Evolutionary conservation across 176 grass and related monocot species (phyloP).

Genomic region (Ensete ventricosum): DNA sequence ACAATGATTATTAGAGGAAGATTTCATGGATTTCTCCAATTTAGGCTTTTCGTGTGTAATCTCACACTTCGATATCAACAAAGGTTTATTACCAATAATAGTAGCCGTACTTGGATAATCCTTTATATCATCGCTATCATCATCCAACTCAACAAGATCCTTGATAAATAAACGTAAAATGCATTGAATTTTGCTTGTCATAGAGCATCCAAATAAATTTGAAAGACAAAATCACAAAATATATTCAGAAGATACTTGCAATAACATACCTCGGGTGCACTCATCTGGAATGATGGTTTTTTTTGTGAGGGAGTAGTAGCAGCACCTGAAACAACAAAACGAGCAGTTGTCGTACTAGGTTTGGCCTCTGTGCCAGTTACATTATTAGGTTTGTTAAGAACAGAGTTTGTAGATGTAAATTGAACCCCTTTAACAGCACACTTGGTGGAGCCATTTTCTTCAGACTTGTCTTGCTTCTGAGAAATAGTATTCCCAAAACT

Average conservation of each 20-base stretch:
- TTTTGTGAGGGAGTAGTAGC: slow-evolving; percentile 6
- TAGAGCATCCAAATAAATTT: background rate
- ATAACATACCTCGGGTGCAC: slow-evolving; percentile 23
- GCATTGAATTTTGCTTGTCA: background rate
- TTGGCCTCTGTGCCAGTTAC: slow-evolving; percentile 8
- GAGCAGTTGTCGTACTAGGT: background rate
- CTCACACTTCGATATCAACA: slow-evolving; percentile 5
- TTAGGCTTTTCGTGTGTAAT: slow-evolving; percentile 8
- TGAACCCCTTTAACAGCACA: slow-evolving; percentile 17
- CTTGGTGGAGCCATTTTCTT: slow-evolving; percentile 16
- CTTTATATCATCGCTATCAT: slow-evolving; percentile 9
- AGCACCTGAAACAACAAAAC: slow-evolving; percentile 15
- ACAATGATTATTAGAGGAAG: slow-evolving; percentile 8
- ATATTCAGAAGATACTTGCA: background rate
- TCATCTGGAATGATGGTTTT: slow-evolving; percentile 22
- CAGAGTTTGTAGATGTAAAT: slow-evolving; percentile 8
- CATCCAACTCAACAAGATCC: slow-evolving; percentile 27
- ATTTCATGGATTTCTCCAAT: slow-evolving; percentile 15
- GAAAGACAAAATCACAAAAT: background rate
- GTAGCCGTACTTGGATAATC: background rate
- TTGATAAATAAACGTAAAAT: slow-evolving; percentile 4
- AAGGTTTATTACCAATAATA: slow-evolving; percentile 9
- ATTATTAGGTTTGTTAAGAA: slow-evolving; percentile 7
- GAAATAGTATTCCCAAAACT: slow-evolving; percentile 15
- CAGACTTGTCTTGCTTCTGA: slow-evolving; percentile 24